Base-by-base conservation (phyloP, 2,329 filamentous ascomycete genomes). In the Laburnicola sp. region DNA sequence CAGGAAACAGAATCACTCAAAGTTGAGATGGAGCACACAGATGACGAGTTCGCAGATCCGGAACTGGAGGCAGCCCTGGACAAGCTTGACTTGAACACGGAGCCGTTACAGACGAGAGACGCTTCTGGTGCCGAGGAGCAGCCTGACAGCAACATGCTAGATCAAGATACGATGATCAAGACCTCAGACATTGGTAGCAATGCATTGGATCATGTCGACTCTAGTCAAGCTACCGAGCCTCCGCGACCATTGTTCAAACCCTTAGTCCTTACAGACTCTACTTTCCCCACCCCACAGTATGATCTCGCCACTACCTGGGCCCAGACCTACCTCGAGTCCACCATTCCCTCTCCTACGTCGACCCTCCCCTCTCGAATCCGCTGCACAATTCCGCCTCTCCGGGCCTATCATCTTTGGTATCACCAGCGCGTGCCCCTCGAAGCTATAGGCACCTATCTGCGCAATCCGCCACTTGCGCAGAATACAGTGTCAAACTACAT, bases 361-460 rank as follows among this genome's bases (percentile, higher is more conserved):
- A 53, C 62, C 11, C 36, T 41, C 11, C 61, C 56, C 9, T 54
- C 65, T 7, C 59, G 62, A 16, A 65, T 69, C 32, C 66, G 64
- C 22, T 68, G 68, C 27, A 71, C 68, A 4, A 28, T 66, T 2
- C 51, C 64, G 2, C 65, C 63, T 44, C 62, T 73, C 10, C 68
- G 68, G 9, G 65, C 66, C 6, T 73, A 72, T 49, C 59, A 70
- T 35, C 48, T 73, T 31, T 73, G 70, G 70, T 52, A 66, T 30
- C 50, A 65, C 30, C 68, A 71, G 45, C 42, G 51, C 2, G 48
- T 71, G 5, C 30, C 59, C 1, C 10, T 71, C 6, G 53, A 56
- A 3, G 54, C 57, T 5, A 60, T 71, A 27, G 64, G 60, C 5
- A 22, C 35, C 3, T 52, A 64, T n/a, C 26, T 71, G 36, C 56